Evolutionary conservation across 2,329 filamentous ascomycete genomes (phyloP), one percentile per base, ranked within the genome.

Genomic region (Neopestalotiopsis sp.): DNA sequence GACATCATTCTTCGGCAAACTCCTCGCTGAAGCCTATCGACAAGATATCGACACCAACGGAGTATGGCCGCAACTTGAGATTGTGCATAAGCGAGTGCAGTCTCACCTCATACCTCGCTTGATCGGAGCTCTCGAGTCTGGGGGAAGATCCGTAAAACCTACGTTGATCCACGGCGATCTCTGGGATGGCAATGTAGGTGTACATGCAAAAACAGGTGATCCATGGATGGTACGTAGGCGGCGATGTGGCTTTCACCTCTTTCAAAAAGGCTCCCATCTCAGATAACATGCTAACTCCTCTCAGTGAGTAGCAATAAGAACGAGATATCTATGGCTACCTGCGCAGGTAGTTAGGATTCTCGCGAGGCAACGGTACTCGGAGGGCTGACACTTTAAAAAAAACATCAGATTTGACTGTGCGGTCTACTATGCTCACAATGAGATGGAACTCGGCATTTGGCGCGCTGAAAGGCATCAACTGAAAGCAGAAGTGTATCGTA

Each of bases 391-490:
- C 45, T 49, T 49, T n/a, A 17, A 7, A n/a, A 7, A n/a, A 10
- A 2, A 0, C 34, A 52, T 52, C 17, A 52, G 45, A 20, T 75
- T 69, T 14, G 72, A 73, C 57, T 69, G 69, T 1, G 69, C 70
- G 14, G 66, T 66, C 0, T 75, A 75, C 60, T 75, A 75, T 34
- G 74, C 72, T 4, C 72, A 74, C 62, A 69, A 73, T 28, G 72
- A 74, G 52, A 74, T 69, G 67, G 73, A 75, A 28, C 3, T 73
- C 2, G 72, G 67, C 0, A 72, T 72, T 30, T 74, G 73, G 72
- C 64, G 72, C 9, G 69, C 67, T 10, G 68, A 68, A 5, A 67
- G 69, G 13, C 71, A 73, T 57, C 4, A 70, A n/a, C 69, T 75
- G 67, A 72, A 68, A 12, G 70, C 70, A 3, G 34, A 70, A 24